Conservation (phyloP, 305 asterid genomes). For the Rubia tinctorum region DNA sequence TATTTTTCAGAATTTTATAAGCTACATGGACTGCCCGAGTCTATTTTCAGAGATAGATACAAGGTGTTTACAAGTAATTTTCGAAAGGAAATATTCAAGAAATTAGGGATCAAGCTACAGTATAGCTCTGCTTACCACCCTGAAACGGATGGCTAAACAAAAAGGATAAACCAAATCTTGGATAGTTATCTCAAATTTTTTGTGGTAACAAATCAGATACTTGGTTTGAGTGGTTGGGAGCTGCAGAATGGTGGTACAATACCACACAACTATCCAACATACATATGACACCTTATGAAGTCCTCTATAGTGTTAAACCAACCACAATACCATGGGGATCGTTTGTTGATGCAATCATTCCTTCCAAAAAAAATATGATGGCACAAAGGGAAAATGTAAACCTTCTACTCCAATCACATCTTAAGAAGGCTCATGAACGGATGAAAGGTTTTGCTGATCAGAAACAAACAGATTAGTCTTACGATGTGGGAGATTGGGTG, state of each 20-base stretch:
- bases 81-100: background rate
- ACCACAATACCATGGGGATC: background rate
- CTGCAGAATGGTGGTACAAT: background rate
- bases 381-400: background rate
- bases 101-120: background rate
- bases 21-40: background rate
- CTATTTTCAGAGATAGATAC: background rate
- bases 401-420: background rate
- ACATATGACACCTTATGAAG: background rate
- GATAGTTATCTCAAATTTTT: background rate
- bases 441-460: background rate
- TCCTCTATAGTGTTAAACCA: background rate
- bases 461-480: background rate
- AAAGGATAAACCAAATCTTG: background rate
- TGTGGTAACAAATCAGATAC: background rate
- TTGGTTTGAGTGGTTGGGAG: rapidly evolving
- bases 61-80: background rate
- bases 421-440: background rate
- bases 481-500: background rate
- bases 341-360: background rate
- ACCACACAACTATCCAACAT: background rate
- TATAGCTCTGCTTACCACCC: slow-evolving; percentile 1
- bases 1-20: background rate
- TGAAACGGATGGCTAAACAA: background rate
- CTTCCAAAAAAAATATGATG: background rate